Percentiles rank a stretch among this genome's conserved stretches.
Conservation (phyloP, 768 basidiomycete genomes). For the Neoboletus magnificus region DNA sequence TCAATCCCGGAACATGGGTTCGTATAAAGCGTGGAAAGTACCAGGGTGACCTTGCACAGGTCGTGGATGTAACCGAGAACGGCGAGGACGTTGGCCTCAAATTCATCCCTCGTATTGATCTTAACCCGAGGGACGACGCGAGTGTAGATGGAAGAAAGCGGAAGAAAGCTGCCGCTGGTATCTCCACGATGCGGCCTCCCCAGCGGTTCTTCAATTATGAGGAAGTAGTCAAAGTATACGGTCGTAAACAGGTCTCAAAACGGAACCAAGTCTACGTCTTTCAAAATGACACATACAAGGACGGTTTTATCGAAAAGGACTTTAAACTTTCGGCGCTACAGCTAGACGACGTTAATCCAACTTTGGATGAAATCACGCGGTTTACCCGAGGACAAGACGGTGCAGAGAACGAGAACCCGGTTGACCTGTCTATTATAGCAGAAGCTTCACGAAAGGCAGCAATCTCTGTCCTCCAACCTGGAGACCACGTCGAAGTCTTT, state of each 20-base stretch:
- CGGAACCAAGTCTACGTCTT: conserved; percentile 79
- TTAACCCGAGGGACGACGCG: conserved; percentile 82
- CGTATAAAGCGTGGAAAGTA: conserved; percentile 93
- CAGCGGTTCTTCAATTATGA: conserved; percentile 93
- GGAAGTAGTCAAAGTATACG: conserved; percentile 84
- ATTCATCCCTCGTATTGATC: conserved; percentile 96
- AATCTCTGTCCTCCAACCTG: conserved; percentile 93
- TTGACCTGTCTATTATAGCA: conserved; percentile 88
- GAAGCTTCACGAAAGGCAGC: conserved; percentile 90
- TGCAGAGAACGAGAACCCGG: conserved; percentile 58
- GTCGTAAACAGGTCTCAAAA: conserved; percentile 70
- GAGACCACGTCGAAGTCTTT: conserved; percentile 96
- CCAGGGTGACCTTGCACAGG: conserved; percentile 91
- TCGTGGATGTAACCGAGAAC: conserved; percentile 90
- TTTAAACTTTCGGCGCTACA: conserved; percentile 76
- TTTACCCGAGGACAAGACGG: conserved; percentile 79
- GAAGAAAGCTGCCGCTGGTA: conserved; percentile 54
- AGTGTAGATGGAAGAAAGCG: conserved; percentile 70
- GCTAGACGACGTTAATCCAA: conserved; percentile 89
- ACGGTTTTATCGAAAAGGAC: conserved; percentile 96
- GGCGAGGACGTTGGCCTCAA: conserved; percentile 90
- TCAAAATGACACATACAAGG: conserved; percentile 88
- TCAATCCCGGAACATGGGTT: conserved; percentile 90
- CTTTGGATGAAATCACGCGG: conserved; percentile 92
- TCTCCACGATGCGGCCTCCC: conserved; percentile 73